Base-by-base conservation (phyloP, 805 yeast genomes). In the Wickerhamiella sorbophila region DNA sequence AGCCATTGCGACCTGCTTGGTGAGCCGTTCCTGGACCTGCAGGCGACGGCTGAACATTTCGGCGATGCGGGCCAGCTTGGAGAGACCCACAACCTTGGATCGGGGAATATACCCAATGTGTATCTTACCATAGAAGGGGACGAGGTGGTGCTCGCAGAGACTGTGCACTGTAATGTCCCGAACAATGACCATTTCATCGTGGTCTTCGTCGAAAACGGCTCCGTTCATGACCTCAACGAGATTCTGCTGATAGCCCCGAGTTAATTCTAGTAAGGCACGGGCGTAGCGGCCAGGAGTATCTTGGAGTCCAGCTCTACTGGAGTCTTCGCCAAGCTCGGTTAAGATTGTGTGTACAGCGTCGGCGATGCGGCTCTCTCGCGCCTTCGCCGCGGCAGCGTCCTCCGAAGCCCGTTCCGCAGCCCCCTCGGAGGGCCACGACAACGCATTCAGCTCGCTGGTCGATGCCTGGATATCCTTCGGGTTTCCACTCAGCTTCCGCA, bases 81-180 rank as follows among this genome's bases (percentile, higher is more conserved):
- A 79, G 38, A 91, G 70, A 0, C 98, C 98, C 45, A 91, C 69
- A 4, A 91, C 98, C 48, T 85, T 74, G 55, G 84, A 84, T 60
- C 85, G 83, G 47, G 98, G 98, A 50, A 91, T 87, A 64, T 91
- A 91, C n/a, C 93, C 98, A 50, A 91, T 91, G 57, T 88, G 96
- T 41, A 88, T 94, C 56, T 88, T 91, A 44, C 99, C 99, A 54
- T 77, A 83, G 59, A 91, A 91, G 18, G 99, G 99, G 21, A 93
- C 99, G 54, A 91, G 66, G 63, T 91, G 99, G 60, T 91, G 99
- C 63, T 91, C 99, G 63, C 99, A 91, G 41, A 91, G 67, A 3
- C 95, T 84, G 59, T 78, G 82, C 41, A 91, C 74, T 52, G 85
- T 95, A 44, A 91, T 91, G 61, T 91, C 96, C 56, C 88, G 73